These are phyloP conservation scores for Phytophthora ohioensis DNA, from an alignment of 352 stramenopile species.

Conservation along the genomic window DNA sequence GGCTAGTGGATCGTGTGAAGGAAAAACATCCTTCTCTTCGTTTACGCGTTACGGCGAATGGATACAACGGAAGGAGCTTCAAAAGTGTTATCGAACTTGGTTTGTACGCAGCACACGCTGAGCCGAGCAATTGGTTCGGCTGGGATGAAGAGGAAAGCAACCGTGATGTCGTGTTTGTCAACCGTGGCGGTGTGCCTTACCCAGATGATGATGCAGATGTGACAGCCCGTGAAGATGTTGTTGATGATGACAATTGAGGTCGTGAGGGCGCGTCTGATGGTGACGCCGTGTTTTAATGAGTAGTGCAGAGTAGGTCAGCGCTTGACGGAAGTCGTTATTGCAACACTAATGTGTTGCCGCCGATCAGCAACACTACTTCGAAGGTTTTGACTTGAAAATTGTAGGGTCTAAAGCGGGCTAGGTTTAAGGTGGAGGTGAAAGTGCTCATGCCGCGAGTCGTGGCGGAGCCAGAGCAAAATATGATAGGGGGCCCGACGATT, in stretches of 20 bases:
- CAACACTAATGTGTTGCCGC: no score
- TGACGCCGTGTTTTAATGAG: no score
- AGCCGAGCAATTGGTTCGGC: conserved; percentile 44
- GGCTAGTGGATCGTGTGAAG: conserved; percentile 27
- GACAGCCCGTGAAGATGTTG: conserved; percentile 1
- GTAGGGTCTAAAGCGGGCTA: no score
- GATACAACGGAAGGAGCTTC: conserved; percentile 31
- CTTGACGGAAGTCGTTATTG: no score
- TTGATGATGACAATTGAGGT: background rate
- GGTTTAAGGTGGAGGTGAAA: no score
- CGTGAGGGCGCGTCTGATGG: conserved; percentile 4
- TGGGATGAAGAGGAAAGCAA: conserved; percentile 43
- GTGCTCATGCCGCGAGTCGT: no score
- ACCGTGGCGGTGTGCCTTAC: conserved; percentile 12
- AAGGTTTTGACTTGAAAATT: no score
- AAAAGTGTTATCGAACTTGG: conserved; percentile 42
- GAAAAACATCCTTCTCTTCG: conserved; percentile 33
- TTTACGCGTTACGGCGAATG: conserved; percentile 31
- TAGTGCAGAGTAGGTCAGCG: no score
- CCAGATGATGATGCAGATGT: conserved; percentile 5
- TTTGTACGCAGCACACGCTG: conserved; percentile 35
- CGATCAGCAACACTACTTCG: no score
- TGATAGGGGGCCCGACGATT: no score
- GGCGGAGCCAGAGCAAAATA: no score
- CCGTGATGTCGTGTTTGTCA: conserved; percentile 32